phyloP scores from a whole-genome alignment of 2,329 filamentous ascomycete species.

The Fusarium sororula region DNA sequence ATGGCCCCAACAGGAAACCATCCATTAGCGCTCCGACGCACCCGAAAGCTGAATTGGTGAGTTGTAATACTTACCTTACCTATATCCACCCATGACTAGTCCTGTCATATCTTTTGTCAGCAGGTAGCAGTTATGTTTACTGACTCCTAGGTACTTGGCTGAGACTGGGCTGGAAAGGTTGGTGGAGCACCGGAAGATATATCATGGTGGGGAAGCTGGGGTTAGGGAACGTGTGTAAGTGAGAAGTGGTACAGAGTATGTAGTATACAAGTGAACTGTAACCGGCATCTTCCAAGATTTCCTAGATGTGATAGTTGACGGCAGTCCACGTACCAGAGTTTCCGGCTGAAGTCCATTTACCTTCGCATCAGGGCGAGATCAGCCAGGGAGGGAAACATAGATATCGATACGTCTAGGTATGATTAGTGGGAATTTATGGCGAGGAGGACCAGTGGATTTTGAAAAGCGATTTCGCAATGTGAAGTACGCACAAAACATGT shows the following conservation, averaged over 20 bases:
- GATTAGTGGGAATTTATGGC: background rate
- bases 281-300: background rate
- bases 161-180: conserved; percentile 12
- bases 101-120: background rate
- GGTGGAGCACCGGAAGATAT: conserved; percentile 28
- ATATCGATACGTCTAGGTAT: background rate
- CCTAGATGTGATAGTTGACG: background rate
- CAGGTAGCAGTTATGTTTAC: background rate
- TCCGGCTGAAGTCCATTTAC: background rate
- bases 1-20: background rate
- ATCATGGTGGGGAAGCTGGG: background rate
- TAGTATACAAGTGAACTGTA: background rate
- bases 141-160: background rate
- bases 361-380: background rate
- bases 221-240: conserved; percentile 1
- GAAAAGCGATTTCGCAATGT: background rate
- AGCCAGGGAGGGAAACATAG: background rate
- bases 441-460: background rate
- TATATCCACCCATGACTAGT: background rate
- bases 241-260: background rate
- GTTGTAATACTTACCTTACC: background rate
- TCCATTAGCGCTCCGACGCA: background rate
- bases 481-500: background rate
- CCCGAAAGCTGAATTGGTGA: background rate
- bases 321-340: conserved; percentile 30